Evolutionary conservation across 768 basidiomycete species (phyloP), one percentile per base, ranked within the genome.

Genomic region (Leccinellum rugosiceps): DNA sequence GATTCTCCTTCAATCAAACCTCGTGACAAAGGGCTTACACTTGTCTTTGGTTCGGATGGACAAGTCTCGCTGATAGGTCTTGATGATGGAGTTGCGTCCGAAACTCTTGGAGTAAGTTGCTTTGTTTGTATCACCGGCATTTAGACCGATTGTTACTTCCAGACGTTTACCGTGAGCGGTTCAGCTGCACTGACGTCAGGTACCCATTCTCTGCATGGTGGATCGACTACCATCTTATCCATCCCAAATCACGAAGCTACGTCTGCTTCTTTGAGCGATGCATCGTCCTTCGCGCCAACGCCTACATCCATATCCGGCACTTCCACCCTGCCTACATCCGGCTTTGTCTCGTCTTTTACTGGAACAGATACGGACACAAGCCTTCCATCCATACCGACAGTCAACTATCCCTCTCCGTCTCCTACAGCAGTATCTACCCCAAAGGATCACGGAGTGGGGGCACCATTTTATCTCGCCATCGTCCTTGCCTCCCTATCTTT

Each of bases 401-500:
- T 58, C 55, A 50, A 52, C 44, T 66, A 58, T 31, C 63, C 72
- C 19, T 55, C 65, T 6, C 65, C 69, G n/a, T 61, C 28, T 41
- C 65, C 68, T 2, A 62, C 72, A 4, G 41, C 68, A 15, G 64
- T 49, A 21, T 53, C 67, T 4, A 26, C 58, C 15, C 55, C 72
- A 6, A 58, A 15, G n/a, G 64, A 59, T 41, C 66, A 64, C 14
- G 66, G 66, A 6, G 58, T 64, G 10, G 69, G 69, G 3, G 68
- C 79, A 1, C 76, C 79, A 35, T 77, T 82, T 63, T 84, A 84
- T 60, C 63, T 82, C 4, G 80, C 74, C 25, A 75, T 85, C 52
- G 72, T 75, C n/a, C 70, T 84, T 3, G 83, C 79, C 31, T 68
- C 70, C 0, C 74, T 86, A 57, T 73, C 76, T 17, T 72, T 76